These are phyloP conservation scores for Artemisia argyi DNA, from an alignment of 129 eudicot species.

Conservation along the genomic window DNA sequence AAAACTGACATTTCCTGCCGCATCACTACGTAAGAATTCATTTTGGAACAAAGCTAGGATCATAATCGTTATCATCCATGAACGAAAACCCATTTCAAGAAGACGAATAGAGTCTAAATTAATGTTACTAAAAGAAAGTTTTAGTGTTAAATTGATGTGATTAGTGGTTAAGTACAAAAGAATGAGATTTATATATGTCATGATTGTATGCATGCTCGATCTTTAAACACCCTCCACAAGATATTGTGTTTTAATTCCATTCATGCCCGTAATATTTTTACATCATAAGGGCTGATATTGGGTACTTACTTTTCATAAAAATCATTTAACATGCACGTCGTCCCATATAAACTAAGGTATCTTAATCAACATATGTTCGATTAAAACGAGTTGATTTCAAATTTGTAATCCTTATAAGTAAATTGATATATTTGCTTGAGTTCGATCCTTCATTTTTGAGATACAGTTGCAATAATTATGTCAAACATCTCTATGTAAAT, in stretches of 20 bases:
- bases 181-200: constrained; percentile 3
- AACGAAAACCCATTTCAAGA: constrained; percentile 26
- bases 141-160: background rate
- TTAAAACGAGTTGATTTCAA: too few species aligned
- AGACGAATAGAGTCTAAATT: constrained; percentile 10
- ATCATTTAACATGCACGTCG: background rate
- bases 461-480: too few species aligned
- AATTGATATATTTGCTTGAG: too few species aligned
- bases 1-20: constrained; percentile 12
- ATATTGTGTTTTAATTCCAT: background rate
- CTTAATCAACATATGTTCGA: too few species aligned
- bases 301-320: background rate
- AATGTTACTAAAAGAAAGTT: background rate
- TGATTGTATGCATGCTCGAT: background rate
- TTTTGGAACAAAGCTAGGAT: constrained; percentile 13
- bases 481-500: too few species aligned
- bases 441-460: too few species aligned
- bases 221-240: background rate
- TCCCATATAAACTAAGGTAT: too few species aligned
- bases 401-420: too few species aligned
- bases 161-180: background rate
- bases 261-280: background rate
- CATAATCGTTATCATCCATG: background rate
- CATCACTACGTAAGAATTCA: constrained; percentile 10
- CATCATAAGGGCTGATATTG: background rate